These are phyloP conservation scores for Alliaria petiolata DNA, from an alignment of 345 rosid species.

Conservation along the genomic window DNA sequence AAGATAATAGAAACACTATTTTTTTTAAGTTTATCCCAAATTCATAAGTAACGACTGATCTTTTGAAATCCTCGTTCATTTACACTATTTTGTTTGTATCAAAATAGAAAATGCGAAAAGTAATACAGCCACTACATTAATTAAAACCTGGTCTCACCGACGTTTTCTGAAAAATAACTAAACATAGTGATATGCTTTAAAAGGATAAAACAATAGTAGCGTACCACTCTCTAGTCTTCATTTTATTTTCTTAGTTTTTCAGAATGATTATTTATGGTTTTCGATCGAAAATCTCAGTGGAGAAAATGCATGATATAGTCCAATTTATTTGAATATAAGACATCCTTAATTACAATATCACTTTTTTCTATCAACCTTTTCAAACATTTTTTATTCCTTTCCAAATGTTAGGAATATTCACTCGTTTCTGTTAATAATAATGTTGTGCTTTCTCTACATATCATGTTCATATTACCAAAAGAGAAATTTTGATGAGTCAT, in stretches of 20 bases:
- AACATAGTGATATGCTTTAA: not conserved
- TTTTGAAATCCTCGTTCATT: slow-evolving; percentile 5
- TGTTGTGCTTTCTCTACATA: slow-evolving; percentile 8
- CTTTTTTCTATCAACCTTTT: not conserved
- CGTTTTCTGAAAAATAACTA: not conserved
- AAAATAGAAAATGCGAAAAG: not conserved
- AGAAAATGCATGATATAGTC: not conserved
- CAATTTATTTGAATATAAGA: not conserved
- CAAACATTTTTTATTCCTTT: not conserved
- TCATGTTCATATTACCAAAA: slow-evolving; percentile 7
- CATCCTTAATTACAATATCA: not conserved
- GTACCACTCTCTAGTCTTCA: not conserved
- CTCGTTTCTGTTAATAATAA: not conserved
- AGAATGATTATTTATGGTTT: not conserved
- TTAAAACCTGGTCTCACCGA: slow-evolving; percentile 14
- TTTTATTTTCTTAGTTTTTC: not conserved
- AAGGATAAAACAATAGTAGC: not conserved
- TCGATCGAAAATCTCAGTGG: not conserved
- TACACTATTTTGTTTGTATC: not conserved
- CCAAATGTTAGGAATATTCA: slow-evolving; percentile 2
- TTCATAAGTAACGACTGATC: not conserved
- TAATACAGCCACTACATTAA: slow-evolving; percentile 9
- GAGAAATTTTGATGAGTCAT: slow-evolving; percentile 4
- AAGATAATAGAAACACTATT: not conserved
- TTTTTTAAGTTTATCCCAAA: not conserved